These are phyloP conservation scores for Hawksworthiomyces lignivorus DNA, from an alignment of 2,329 filamentous ascomycete species.

Conservation along the genomic window DNA sequence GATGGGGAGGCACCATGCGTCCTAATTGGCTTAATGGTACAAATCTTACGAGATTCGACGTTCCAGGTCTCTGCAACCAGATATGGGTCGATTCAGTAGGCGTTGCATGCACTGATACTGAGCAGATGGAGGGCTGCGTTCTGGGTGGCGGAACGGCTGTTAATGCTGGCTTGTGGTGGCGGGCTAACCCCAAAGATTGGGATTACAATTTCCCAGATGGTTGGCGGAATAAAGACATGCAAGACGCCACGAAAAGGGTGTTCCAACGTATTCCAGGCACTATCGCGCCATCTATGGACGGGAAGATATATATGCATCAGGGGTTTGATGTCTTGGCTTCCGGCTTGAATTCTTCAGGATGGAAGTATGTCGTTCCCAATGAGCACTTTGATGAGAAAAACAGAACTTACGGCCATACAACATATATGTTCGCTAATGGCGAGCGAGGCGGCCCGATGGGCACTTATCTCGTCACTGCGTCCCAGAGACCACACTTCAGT, in stretches of 20 bases:
- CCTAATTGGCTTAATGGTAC: conserved; percentile 50
- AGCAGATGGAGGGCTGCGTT: conserved; percentile 60
- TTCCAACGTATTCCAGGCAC: conserved; percentile 58
- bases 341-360: conserved; percentile 40
- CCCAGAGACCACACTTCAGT: conserved; percentile 54
- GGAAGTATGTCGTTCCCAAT: conserved; percentile 48
- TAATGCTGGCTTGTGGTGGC: conserved; percentile 60
- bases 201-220: conserved; percentile 56
- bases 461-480: conserved; percentile 48
- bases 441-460: conserved; percentile 63
- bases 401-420: conserved; percentile 53
- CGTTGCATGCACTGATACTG: conserved; percentile 56
- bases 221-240: conserved; percentile 57
- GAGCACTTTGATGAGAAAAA: conserved; percentile 55
- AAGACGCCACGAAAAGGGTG: conserved; percentile 44
- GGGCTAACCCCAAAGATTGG: conserved; percentile 52
- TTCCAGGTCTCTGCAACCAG: no score
- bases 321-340: conserved; percentile 50
- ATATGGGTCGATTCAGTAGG: conserved; percentile 48
- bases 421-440: conserved; percentile 60
- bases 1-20: conserved; percentile 41
- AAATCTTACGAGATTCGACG: conserved; percentile 36
- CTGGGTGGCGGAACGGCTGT: conserved; percentile 48
- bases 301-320: conserved; percentile 52
- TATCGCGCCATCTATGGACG: conserved; percentile 33